Conservation (phyloP, 257 asterid species). For the Scutellaria minor region DNA sequence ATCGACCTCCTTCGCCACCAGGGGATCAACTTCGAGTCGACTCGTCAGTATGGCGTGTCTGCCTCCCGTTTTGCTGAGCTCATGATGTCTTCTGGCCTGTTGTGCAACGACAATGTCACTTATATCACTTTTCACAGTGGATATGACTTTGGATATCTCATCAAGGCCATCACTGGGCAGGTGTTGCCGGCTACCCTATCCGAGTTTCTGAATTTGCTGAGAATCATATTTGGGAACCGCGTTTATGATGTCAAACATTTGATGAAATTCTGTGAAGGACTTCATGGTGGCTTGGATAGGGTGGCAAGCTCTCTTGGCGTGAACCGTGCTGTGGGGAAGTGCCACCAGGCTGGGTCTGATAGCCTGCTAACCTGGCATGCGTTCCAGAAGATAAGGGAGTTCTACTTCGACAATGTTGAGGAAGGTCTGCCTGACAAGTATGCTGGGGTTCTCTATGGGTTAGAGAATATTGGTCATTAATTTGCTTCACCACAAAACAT, state of each 20-base stretch:
- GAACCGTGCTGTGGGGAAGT: constrained; percentile 61
- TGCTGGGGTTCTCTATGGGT: constrained; percentile 79
- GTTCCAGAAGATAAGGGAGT: constrained; percentile 57
- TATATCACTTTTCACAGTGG: constrained; percentile 77
- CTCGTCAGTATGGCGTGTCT: constrained; percentile 48
- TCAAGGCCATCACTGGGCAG: constrained; percentile 67
- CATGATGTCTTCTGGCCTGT: constrained; percentile 72
- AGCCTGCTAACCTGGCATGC: constrained; percentile 82
- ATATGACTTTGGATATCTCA: constrained; percentile 75
- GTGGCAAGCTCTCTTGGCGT: constrained; percentile 61
- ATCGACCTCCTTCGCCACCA: constrained; percentile 67
- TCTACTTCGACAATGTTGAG: constrained; percentile 45
- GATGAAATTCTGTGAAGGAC: constrained; percentile 62
- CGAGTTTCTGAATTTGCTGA: constrained; percentile 59
- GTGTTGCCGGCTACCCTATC: constrained; percentile 49
- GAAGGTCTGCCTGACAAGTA: constrained; percentile 53
- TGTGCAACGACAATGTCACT: constrained; percentile 58
- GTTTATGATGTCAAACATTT: constrained; percentile 84
- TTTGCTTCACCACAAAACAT: constrained; percentile 38
- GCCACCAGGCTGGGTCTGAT: constrained; percentile 93
- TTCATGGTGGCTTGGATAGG: constrained; percentile 81
- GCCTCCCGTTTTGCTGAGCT: constrained; percentile 62
- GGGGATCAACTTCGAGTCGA: constrained; percentile 60
- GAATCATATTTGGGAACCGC: constrained; percentile 59
- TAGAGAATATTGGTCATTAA: constrained; percentile 55